A percentile compares a stretch with the other conserved stretches of the same genome.
Conservation (phyloP, 805 yeast species). For the Huiozyma naganishii region DNA sequence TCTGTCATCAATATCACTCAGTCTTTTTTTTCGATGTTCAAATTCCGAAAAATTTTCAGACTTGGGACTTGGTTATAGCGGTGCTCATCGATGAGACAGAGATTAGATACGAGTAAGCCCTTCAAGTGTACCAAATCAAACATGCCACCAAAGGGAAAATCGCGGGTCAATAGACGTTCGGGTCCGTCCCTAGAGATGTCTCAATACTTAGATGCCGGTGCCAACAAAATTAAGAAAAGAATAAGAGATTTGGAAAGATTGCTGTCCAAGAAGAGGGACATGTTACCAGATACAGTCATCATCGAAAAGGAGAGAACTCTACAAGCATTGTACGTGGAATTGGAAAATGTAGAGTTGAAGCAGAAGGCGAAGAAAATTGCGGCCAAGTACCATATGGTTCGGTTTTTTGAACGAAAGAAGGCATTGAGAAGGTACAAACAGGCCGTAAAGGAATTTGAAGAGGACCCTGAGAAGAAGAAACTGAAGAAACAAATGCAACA, state of each 20-base stretch:
- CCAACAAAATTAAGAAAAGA: conserved; percentile 63
- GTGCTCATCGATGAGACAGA: background rate
- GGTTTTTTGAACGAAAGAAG: conserved; percentile 84
- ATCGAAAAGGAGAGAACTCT: conserved; percentile 68
- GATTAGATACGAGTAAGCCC: too few species aligned
- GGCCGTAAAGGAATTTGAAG: conserved; percentile 25
- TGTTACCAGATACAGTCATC: conserved; percentile 52
- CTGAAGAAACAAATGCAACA: conserved; percentile 33
- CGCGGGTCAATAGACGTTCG: conserved; percentile 4
- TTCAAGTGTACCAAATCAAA: background rate
- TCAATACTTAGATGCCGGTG: conserved; percentile 28
- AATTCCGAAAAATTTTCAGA: too few species aligned
- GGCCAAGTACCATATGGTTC: conserved; percentile 81
- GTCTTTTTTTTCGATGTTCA: too few species aligned
- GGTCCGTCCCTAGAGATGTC: conserved; percentile 29
- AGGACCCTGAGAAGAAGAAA: conserved; percentile 10
- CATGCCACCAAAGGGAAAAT: conserved; percentile 3
- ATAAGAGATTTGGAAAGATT: conserved; percentile 78
- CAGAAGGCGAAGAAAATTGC: conserved; percentile 42
- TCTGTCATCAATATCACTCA: too few species aligned
- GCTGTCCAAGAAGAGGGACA: conserved; percentile 41
- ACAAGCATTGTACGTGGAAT: conserved; percentile 50
- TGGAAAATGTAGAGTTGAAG: conserved; percentile 36
- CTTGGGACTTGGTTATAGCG: too few species aligned
- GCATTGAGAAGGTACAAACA: conserved; percentile 60